Evolutionary conservation across 83 land plant species (phyloP), one percentile per base, ranked within the genome.

Genomic region (Picea mariana): DNA sequence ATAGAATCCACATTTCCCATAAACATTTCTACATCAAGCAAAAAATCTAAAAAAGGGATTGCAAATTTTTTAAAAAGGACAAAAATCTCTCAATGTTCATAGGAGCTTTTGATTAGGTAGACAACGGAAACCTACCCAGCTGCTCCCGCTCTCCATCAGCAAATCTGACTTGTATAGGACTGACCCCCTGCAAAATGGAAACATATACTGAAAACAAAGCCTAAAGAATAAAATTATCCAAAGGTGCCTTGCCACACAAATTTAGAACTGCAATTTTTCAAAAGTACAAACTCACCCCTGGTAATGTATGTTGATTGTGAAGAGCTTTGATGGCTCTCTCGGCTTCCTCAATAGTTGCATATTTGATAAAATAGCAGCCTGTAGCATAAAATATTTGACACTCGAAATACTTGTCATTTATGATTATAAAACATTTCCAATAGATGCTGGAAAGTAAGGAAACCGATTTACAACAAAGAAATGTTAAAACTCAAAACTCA

Each of bases 311-410:
- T 81, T 93, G 95, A 86, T 98, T 98, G 79, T 98, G 93, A 73
- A 98, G 83, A 52, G 89, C 91, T 85, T 95, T 89, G 31, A 98
- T 98, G 38, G 99, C 99, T 85, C 96, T 89, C 60, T 98, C 98
- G 61, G 99, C 99, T 81, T 98, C 99, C 67, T 93, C 98, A 67
- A 88, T 81, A 75, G 92, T 87, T 61, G 90, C 89, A 90, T 98
- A 98, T 79, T 96, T 98, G 75, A 98, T 83, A 82, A 98, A 98
- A 91, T 99, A 98, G 80, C 99, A 98, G 62, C 99, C 99, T 98
- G 97, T 73, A 81, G 55, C 12, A 52, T 52, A 52, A 52, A 52
- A 52, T 52, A 52, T 52, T 52, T 52, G 12, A 52, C 55, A 52
- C 55, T 52, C 55, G 55, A 52, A 52, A 52, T 52, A 52, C 55